phyloP scores from a whole-genome alignment of 768 basidiomycete genomes.

The Hypholoma fasciculare region DNA sequence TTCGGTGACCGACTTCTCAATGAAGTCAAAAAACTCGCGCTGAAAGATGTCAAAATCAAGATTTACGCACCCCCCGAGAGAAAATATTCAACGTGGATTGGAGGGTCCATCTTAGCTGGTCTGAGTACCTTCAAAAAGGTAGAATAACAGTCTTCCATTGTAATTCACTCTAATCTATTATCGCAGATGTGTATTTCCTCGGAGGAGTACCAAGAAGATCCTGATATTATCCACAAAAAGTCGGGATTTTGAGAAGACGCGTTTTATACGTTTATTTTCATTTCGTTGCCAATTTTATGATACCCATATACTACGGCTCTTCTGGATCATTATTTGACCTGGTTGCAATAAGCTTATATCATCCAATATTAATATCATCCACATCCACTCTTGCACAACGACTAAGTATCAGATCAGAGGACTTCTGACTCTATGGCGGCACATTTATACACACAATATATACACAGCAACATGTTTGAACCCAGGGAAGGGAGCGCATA shows the following conservation, averaged over 20 bases:
- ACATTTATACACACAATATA: background rate
- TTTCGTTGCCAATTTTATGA: slow-evolving; percentile 17
- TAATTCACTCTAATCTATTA: slow-evolving; percentile 10
- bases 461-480: background rate
- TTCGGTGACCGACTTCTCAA: slow-evolving; percentile 96
- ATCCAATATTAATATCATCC: background rate
- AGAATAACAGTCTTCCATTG: slow-evolving; percentile 2
- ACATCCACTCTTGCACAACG: background rate
- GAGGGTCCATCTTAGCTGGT: slow-evolving; percentile 95
- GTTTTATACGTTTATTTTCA: background rate
- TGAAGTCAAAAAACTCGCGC: slow-evolving; percentile 93
- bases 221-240: slow-evolving; percentile 97
- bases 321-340: slow-evolving; percentile 8
- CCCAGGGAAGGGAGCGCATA: slow-evolving; percentile 5
- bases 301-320: slow-evolving; percentile 23
- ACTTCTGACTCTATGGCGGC: background rate
- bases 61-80: slow-evolving; percentile 99
- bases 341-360: too few relatives aligned
- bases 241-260: slow-evolving; percentile 64
- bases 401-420: background rate
- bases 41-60: slow-evolving; percentile 98
- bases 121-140: slow-evolving; percentile 97
- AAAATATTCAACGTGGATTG: slow-evolving; percentile 97
- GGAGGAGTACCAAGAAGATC: slow-evolving; percentile 99
- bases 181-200: slow-evolving; percentile 98